These are phyloP conservation scores for Collybia mongolica DNA, from an alignment of 768 basidiomycete genomes.

Conservation along the genomic window DNA sequence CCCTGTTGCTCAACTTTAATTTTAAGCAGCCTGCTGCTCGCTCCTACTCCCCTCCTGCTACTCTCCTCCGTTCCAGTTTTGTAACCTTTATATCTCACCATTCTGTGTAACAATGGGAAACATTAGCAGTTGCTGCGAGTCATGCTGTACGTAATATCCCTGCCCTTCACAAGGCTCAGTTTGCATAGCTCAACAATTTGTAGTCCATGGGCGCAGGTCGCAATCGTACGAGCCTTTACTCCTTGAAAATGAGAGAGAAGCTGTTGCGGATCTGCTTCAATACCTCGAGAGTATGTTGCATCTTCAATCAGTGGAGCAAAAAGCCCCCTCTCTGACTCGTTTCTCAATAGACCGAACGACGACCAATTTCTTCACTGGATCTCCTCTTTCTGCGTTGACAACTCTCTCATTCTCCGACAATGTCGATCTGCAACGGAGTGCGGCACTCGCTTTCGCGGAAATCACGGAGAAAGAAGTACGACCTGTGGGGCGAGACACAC, in stretches of 20 bases:
- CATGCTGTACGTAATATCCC: constrained; percentile 60
- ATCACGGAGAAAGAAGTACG: constrained; percentile 99
- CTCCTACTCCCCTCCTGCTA: constrained; percentile 12
- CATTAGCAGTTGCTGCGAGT: constrained; percentile 79
- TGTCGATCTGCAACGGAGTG: constrained; percentile 96
- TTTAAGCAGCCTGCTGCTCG: constrained; percentile 17
- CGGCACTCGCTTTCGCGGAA: constrained; percentile 97
- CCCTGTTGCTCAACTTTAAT: constrained; percentile 10
- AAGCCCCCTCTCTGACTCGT: constrained; percentile 3
- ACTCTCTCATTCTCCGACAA: constrained; percentile 99
- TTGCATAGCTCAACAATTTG: constrained; percentile 18
- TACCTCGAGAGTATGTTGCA: constrained; percentile 88
- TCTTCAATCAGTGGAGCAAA: constrained; percentile 3
- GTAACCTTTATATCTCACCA: constrained; percentile 1
- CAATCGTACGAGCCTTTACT: constrained; percentile 86
- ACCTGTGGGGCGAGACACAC: constrained; percentile 92
- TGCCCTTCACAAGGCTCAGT: neutral
- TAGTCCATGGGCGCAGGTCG: constrained; percentile 80
- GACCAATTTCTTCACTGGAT: constrained; percentile 97
- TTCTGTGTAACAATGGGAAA: constrained; percentile 58
- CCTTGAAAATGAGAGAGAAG: constrained; percentile 93
- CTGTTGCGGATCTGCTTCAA: constrained; percentile 95
- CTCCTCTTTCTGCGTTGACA: constrained; percentile 89
- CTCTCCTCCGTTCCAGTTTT: constrained; percentile 9
- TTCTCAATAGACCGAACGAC: constrained; percentile 82